Percentiles rank a stretch among this genome's conserved stretches.
Conservation (phyloP, 176 grass and related monocot genomes). For the Musa beccarii region DNA sequence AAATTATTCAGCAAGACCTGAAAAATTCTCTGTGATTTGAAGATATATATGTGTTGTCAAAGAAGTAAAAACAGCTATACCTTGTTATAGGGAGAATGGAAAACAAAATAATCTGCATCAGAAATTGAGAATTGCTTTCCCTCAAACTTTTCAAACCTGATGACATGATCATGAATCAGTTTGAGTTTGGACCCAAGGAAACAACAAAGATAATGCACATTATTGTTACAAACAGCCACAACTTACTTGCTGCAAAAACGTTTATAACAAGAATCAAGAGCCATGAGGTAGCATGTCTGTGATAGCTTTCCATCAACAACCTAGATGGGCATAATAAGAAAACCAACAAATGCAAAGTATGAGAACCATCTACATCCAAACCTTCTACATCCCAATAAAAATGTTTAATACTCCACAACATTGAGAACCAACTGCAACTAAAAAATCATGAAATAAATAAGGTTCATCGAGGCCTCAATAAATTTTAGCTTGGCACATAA, state of each 20-base stretch:
- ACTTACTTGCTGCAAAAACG: conserved; percentile 71
- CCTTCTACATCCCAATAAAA: background rate
- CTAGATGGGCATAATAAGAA: conserved; percentile 24
- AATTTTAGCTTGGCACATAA: background rate
- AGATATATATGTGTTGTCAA: background rate
- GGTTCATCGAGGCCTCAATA: background rate
- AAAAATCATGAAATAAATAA: background rate
- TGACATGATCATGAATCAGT: conserved; percentile 5
- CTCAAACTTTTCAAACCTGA: conserved; percentile 74
- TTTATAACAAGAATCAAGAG: conserved; percentile 74
- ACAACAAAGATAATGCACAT: conserved; percentile 14
- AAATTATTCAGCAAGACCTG: conserved; percentile 6
- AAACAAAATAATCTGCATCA: conserved; percentile 78
- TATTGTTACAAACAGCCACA: background rate
- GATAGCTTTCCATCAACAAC: conserved; percentile 98
- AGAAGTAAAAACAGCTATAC: conserved; percentile 25
- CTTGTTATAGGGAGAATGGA: conserved; percentile 99
- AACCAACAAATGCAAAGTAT: background rate
- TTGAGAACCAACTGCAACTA: background rate
- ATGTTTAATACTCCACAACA: background rate
- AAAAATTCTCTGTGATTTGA: conserved; percentile 2
- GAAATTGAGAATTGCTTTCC: conserved; percentile 71
- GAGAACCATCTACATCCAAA: background rate
- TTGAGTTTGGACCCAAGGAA: background rate
- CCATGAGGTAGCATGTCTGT: conserved; percentile 93